phyloP scores from a whole-genome alignment of 2,329 filamentous ascomycete genomes.

The Penicillium sp. region DNA sequence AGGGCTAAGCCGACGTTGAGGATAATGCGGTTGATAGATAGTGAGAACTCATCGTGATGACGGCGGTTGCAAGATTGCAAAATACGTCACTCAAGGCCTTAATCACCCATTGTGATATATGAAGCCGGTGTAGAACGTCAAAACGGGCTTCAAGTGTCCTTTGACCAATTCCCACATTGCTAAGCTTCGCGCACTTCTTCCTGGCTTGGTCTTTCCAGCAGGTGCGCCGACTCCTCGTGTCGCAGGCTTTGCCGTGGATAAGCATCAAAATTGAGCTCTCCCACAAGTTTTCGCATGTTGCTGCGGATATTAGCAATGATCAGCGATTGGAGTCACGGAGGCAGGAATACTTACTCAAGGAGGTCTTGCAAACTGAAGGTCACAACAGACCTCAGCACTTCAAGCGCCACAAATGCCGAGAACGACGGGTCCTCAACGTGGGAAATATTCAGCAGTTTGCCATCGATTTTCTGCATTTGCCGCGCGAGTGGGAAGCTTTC shows the following conservation, averaged over 20 bases:
- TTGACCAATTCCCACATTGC: not conserved
- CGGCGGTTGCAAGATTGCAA: not conserved
- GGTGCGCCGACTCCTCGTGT: constrained; percentile 9
- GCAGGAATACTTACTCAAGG: constrained; percentile 25
- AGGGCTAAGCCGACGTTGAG: not conserved
- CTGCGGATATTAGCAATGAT: constrained; percentile 17
- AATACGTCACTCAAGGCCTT: not conserved
- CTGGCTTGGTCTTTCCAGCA: constrained; percentile 1
- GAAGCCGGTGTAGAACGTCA: not conserved
- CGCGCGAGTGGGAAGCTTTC: constrained; percentile 60
- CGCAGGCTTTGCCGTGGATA: constrained; percentile 6
- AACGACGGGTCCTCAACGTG: constrained; percentile 71
- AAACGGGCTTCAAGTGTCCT: too few species aligned
- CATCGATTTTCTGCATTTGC: constrained; percentile 59
- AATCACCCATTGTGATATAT: not conserved
- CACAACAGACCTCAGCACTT: constrained; percentile 52
- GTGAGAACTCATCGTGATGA: not conserved
- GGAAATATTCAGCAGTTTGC: constrained; percentile 59
- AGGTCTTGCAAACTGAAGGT: constrained; percentile 32
- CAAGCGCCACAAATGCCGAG: constrained; percentile 70
- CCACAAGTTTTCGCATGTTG: constrained; percentile 33
- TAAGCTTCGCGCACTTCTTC: not conserved
- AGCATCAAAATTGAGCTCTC: constrained; percentile 36
- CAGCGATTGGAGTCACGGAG: not conserved
- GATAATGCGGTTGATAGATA: not conserved